Percentiles rank a stretch among this genome's conserved stretches.
These are phyloP conservation scores for Sarocladium kiliense DNA, from an alignment of 2,329 filamentous ascomycete species.

Conservation along the genomic window DNA sequence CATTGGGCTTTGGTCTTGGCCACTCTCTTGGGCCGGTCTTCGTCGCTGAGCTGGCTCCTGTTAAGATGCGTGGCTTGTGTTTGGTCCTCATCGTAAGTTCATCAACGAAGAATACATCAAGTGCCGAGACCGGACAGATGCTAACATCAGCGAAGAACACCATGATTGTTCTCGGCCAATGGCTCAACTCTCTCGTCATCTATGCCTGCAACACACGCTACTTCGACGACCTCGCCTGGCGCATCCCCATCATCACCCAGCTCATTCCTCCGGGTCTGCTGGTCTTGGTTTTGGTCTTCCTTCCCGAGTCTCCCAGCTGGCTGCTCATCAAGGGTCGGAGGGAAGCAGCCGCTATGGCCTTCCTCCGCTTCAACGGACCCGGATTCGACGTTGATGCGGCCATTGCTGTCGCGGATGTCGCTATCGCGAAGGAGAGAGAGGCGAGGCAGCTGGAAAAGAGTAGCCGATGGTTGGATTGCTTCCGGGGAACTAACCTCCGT, in stretches of 20 bases:
- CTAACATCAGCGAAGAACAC: conserved; percentile 17
- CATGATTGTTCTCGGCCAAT: conserved; percentile 25
- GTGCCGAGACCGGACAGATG: background rate
- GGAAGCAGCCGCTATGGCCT: background rate
- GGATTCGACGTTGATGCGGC: conserved; percentile 19
- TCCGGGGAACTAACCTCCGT: conserved; percentile 21
- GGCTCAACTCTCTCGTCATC: conserved; percentile 21
- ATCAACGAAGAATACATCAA: too few relatives aligned
- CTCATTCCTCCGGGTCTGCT: conserved; percentile 20
- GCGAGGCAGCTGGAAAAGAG: conserved; percentile 16
- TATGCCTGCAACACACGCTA: conserved; percentile 15
- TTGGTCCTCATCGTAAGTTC: conserved; percentile 20
- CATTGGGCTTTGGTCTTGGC: conserved; percentile 24
- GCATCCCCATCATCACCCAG: conserved; percentile 24
- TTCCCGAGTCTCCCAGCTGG: background rate
- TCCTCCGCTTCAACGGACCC: conserved; percentile 20
- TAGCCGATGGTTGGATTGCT: conserved; percentile 21
- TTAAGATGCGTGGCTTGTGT: conserved; percentile 24
- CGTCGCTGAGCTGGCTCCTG: conserved; percentile 25
- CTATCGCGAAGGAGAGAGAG: conserved; percentile 15
- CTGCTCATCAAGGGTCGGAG: background rate
- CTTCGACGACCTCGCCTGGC: conserved; percentile 21
- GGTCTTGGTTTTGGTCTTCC: background rate
- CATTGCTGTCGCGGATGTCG: conserved; percentile 15
- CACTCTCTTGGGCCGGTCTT: conserved; percentile 26